Base-by-base conservation (phyloP, 495 filamentous ascomycete genomes). In the Podospora pseudocomata region DNA sequence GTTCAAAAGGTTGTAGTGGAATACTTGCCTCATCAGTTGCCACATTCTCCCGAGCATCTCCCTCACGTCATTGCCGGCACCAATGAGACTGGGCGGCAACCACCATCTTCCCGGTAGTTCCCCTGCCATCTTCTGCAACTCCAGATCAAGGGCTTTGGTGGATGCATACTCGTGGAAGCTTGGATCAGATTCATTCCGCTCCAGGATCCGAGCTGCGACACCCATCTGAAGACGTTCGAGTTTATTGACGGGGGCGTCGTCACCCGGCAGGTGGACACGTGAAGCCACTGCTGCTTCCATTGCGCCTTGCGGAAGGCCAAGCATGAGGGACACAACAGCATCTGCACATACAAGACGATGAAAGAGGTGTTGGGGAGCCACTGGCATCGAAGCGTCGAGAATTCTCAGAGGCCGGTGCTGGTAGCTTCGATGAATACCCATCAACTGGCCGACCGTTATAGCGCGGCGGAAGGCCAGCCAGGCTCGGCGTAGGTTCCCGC, bases 391-490 rank as follows among this genome's bases (percentile, higher is more conserved):
- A 0, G 71, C 56, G n/a, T 68, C 67, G 59, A 53, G 19, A 27
- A 58, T 26, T 26, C 18, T 68, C 68, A 56, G 63, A 59, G 18
- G 23, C 58, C 65, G 61, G 65, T 3, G 15, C 27, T 7, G 60
- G 64, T 66, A 66, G 27, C 67, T 49, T 49, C 71, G 73, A 63
- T 83, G 76, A 6, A 86, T 68, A 11, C 79, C 80, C 79, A 86
- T 80, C 70, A 84, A 70, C 64, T 84, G 79, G 0, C 76, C 78
- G 26, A 83, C 66, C 11, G 71, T 75, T 69, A 82, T 78, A 1
- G 84, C 85, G 39, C 83, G 77, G 9, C 79, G 82, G 7, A 74
- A 70, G 7, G 79, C 70, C 18, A 84, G 65, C 79, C 77, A 85
- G 0, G 78, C 74, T 1, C 75, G 76, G 27, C 80, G 82, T 7